Evolutionary conservation across 148 eudicot genomes (phyloP).

Genomic region (Diospyros lotus): DNA sequence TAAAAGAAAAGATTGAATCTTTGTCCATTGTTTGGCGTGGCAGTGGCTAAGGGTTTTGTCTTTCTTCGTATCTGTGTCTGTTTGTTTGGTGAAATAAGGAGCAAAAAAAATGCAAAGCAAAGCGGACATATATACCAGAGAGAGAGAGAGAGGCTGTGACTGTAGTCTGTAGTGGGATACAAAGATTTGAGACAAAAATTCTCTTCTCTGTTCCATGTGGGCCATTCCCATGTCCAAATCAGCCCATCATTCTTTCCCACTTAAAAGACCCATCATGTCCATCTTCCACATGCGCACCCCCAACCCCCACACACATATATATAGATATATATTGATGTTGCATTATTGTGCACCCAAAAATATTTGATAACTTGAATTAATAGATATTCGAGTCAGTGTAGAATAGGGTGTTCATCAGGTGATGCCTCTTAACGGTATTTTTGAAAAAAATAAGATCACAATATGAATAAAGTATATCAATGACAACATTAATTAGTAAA

Average conservation of each 20-base stretch:
- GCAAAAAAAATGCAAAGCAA: neutral
- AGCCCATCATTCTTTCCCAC: neutral
- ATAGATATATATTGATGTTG: neutral
- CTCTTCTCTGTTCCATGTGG: neutral
- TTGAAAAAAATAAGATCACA: too few relatives aligned
- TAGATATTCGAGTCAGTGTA: too few relatives aligned
- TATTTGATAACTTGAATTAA: too few relatives aligned
- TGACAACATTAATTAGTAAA: too few relatives aligned
- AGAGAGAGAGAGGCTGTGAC: too few relatives aligned
- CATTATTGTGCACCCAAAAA: too few relatives aligned
- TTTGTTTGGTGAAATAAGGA: neutral
- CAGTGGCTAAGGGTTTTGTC: neutral
- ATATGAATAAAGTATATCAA: too few relatives aligned
- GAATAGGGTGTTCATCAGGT: too few relatives aligned
- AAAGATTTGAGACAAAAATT: conserved; percentile 15
- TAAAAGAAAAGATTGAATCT: neutral
- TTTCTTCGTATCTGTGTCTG: neutral
- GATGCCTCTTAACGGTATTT: too few relatives aligned
- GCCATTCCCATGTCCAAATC: neutral
- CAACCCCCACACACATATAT: neutral
- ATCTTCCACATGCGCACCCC: too few relatives aligned
- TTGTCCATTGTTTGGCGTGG: neutral
- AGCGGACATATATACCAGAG: neutral
- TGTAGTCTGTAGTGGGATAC: neutral
- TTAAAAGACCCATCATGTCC: neutral